phyloP scores from a whole-genome alignment of 352 stramenopile genomes.

The Phytophthora rubi region DNA sequence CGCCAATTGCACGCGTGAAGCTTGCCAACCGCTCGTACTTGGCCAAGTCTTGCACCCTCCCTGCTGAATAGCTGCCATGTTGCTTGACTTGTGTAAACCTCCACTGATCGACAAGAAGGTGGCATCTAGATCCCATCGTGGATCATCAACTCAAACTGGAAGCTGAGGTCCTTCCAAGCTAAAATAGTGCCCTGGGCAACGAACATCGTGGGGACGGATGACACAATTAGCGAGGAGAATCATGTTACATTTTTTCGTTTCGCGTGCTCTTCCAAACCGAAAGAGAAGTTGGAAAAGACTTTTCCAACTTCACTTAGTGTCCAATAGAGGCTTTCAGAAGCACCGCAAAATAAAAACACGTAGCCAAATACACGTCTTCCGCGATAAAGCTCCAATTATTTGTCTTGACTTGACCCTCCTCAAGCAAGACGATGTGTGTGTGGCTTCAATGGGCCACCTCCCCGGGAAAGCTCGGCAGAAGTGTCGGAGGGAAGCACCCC shows the following conservation, averaged over 20 bases:
- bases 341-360: no score
- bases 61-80: neutral
- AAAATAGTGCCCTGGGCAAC: neutral
- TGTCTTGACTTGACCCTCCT: no score
- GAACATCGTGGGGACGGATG: neutral
- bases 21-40: neutral
- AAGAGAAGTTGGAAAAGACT: no score
- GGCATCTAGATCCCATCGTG: neutral
- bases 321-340: no score
- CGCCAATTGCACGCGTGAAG: neutral
- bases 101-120: neutral
- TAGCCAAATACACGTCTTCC: no score
- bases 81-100: neutral
- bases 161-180: neutral
- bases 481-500: neutral
- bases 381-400: no score
- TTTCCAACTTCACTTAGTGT: no score
- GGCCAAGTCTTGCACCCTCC: neutral
- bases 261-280: no score
- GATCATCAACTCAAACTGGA: neutral
- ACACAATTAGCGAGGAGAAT: neutral
- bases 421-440: neutral
- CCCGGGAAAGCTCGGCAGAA: slow-evolving; percentile 1
- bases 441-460: neutral
- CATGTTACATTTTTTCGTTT: neutral